phyloP scores from a whole-genome alignment of 148 eudicot genomes.

The Suaeda aralocaspica region DNA sequence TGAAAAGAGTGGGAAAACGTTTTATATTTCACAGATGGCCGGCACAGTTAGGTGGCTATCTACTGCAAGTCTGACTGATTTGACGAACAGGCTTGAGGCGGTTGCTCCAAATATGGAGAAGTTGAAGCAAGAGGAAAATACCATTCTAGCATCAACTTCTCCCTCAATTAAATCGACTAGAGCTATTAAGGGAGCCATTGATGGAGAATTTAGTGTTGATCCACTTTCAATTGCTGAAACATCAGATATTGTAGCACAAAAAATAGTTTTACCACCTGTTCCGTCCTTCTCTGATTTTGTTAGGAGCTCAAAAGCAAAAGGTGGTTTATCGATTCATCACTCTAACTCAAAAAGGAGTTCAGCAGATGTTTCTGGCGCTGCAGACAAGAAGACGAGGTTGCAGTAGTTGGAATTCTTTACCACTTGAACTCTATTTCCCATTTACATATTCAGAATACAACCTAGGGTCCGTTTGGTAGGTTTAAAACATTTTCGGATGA shows the following conservation, averaged over 20 bases:
- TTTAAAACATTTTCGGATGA: too few relatives aligned
- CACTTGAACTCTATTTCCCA: not conserved
- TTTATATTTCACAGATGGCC: conserved; percentile 82
- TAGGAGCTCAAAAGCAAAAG: conserved; percentile 44
- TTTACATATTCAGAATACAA: not conserved
- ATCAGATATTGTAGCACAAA: conserved; percentile 21
- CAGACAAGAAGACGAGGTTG: conserved; percentile 44
- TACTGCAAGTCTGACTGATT: conserved; percentile 40
- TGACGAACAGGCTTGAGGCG: conserved; percentile 34
- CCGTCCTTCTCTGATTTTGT: conserved; percentile 64
- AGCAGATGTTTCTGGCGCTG: conserved; percentile 18
- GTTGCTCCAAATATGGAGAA: conserved; percentile 17
- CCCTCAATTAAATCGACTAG: conserved; percentile 27
- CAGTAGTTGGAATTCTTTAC: conserved; percentile 15
- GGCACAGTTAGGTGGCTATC: conserved; percentile 89
- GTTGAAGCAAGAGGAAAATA: conserved; percentile 19
- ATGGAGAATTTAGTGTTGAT: conserved; percentile 19
- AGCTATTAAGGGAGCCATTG: conserved; percentile 21
- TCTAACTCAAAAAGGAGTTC: conserved; percentile 32
- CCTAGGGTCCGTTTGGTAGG: too few relatives aligned
- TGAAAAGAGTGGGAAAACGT: conserved; percentile 69
- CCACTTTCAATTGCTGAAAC: conserved; percentile 21
- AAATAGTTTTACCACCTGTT: conserved; percentile 45
- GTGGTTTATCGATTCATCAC: conserved; percentile 15
- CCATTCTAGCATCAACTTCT: conserved; percentile 23